phyloP scores from a whole-genome alignment of 1,284 basidiomycete genomes.

The Boletus semigastroideus region DNA sequence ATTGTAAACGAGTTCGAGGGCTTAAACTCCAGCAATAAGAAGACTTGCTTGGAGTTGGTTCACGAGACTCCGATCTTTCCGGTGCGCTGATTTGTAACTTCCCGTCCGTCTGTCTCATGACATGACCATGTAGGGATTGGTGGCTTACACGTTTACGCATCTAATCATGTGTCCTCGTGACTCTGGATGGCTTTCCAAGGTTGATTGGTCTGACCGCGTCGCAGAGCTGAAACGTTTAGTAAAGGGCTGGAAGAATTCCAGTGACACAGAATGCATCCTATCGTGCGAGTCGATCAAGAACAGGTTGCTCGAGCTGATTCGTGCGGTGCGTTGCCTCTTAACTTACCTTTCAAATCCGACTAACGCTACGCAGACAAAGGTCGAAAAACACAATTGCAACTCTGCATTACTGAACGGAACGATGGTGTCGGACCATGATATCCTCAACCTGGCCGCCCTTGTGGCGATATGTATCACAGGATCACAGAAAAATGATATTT shows the following conservation, averaged over 20 bases:
- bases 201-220: constrained; percentile 14
- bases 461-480: constrained; percentile 13
- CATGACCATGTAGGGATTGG: constrained; percentile 19
- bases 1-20: constrained; percentile 19
- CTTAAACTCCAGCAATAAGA: neutral
- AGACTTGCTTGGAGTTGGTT: constrained; percentile 17
- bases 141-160: constrained; percentile 29
- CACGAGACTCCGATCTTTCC: constrained; percentile 23
- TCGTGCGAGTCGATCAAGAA: constrained; percentile 13
- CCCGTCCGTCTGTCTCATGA: constrained; percentile 13
- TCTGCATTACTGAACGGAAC: constrained; percentile 16
- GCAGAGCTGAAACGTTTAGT: constrained; percentile 11
- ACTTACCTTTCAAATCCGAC: neutral
- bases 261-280: constrained; percentile 13
- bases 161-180: constrained; percentile 13
- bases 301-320: constrained; percentile 16
- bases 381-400: constrained; percentile 22
- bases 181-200: constrained; percentile 3
- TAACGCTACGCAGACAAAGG: constrained; percentile 17
- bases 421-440: constrained; percentile 16
- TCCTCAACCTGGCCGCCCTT: constrained; percentile 20
- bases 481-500: constrained; percentile 3
- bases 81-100: constrained; percentile 9
- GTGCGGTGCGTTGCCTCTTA: constrained; percentile 7
- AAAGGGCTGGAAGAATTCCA: constrained; percentile 5